Base-by-base conservation (phyloP, 2,329 filamentous ascomycete genomes). In the Stagonosporopsis cucurbitacearum region DNA sequence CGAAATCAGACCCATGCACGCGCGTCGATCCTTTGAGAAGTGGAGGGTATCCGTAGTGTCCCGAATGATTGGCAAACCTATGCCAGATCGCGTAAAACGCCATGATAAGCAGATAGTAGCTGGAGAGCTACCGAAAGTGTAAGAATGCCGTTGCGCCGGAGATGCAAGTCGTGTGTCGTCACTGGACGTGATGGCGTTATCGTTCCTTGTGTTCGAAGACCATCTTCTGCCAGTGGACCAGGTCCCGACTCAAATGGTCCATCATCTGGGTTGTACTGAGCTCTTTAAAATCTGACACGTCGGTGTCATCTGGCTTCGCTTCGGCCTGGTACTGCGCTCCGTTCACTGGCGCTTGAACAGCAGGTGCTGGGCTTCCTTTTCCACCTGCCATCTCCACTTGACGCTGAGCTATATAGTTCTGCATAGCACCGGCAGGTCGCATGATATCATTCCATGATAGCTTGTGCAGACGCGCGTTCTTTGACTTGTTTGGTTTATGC, bases 401-500 rank as follows among this genome's bases (percentile, higher is more conserved):
- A 54, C 92, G 94, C 63, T 91, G 87, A 4, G 90, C 88, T 60
- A 97, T 96, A 70, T 94, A 97, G 65, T 95, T 92, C 56, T 96
- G 83, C 71, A 97, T 96, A 19, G 86, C 89, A 4, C 90, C 86
- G 6, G 93, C 91, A 9, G 92, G 88, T 62, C 90, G 86, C 77
- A 90, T 91, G 86, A 96, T 92, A 70, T 96, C 92, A 57, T 88
- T 88, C 87, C 96, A 90, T 25, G 88, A 93, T 54, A 92, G 85
- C 65, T 82, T 80, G 49, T 84, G 80, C 12, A 82, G 75, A 59
- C 84, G 80, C 74, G 80, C 79, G 46, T 82, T 80, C 58, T 81
- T 81, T 3, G 80, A 74, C 73, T 90, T 92, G 63, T 84, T 87
- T 61, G 81, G 82, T 74, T 72, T 75, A 83, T 84, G 45, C 81